phyloP scores from a whole-genome alignment of 2,329 filamentous ascomycete genomes.

The Fusarium foetens region DNA sequence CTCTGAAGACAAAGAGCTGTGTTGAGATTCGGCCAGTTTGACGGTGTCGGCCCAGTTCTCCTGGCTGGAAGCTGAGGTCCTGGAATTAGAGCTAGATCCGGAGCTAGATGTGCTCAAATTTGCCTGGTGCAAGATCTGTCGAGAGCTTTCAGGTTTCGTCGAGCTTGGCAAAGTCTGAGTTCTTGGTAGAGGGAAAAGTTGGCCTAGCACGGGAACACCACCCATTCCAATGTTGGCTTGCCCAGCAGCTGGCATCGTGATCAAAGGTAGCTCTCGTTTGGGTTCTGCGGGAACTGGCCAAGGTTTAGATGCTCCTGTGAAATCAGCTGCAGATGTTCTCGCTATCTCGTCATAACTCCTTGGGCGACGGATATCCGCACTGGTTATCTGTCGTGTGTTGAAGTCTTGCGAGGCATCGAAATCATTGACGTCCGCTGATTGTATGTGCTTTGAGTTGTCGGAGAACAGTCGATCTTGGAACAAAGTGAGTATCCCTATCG shows the following conservation, averaged over 20 bases:
- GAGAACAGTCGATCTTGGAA: constrained; percentile 42
- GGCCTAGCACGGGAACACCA: constrained; percentile 53
- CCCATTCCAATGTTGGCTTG: constrained; percentile 51
- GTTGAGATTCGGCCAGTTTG: background rate
- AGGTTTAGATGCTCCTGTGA: constrained; percentile 29
- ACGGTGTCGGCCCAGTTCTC: background rate
- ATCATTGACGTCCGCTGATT: constrained; percentile 1
- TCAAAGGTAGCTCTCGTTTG: constrained; percentile 49
- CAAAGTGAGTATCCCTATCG: constrained; percentile 50
- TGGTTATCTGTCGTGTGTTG: constrained; percentile 44
- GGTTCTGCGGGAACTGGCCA: constrained; percentile 21
- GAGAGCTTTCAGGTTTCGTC: constrained; percentile 31
- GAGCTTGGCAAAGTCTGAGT: constrained; percentile 40
- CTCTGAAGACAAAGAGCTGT: constrained; percentile 1
- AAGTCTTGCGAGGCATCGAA: constrained; percentile 29
- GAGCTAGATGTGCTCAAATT: constrained; percentile 63
- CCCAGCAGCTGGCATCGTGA: constrained; percentile 52
- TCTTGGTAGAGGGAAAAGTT: constrained; percentile 56
- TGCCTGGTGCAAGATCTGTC: constrained; percentile 44
- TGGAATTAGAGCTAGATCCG: constrained; percentile 54
- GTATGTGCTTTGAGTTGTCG: background rate
- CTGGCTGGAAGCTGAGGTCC: constrained; percentile 59
- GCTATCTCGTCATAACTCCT: constrained; percentile 62
- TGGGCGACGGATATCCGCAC: constrained; percentile 57
- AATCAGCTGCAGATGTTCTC: constrained; percentile 49